These are phyloP conservation scores for Mycena chlorophos DNA, from an alignment of 768 basidiomycete species.

Conservation along the genomic window DNA sequence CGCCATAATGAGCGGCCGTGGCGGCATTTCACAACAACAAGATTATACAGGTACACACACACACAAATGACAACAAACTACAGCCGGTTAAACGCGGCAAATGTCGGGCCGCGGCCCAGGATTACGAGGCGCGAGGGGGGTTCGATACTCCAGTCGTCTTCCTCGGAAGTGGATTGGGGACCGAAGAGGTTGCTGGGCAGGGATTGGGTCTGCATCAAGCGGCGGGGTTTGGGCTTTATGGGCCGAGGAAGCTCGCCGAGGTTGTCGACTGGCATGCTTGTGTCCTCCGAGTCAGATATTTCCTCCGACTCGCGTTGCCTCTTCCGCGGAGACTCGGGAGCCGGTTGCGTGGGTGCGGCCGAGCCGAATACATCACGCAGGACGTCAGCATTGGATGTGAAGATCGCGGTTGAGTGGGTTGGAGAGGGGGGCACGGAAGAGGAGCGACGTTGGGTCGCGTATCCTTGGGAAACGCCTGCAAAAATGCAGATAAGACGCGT, in stretches of 20 bases:
- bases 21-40: neutral
- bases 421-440: slow-evolving; percentile 36
- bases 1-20: neutral
- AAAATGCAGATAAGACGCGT: slow-evolving; percentile 31
- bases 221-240: slow-evolving; percentile 40
- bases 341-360: slow-evolving; percentile 8
- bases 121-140: slow-evolving; percentile 17
- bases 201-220: slow-evolving; percentile 37
- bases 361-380: slow-evolving; percentile 46
- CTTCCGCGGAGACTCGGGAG: slow-evolving; percentile 32
- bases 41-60: neutral
- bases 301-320: slow-evolving; percentile 35
- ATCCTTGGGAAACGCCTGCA: slow-evolving; percentile 64
- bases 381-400: slow-evolving; percentile 58
- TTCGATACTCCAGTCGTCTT: slow-evolving; percentile 46
- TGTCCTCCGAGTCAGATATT: slow-evolving; percentile 27
- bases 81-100: slow-evolving; percentile 3
- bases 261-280: slow-evolving; percentile 35
- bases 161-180: slow-evolving; percentile 16
- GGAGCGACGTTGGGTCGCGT: slow-evolving; percentile 33
- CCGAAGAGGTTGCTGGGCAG: slow-evolving; percentile 32
- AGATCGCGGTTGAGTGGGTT: slow-evolving; percentile 44
- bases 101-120: slow-evolving; percentile 5
- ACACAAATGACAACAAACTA: neutral
- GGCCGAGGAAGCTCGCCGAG: slow-evolving; percentile 32